Evolutionary conservation across 2,329 filamentous ascomycete species (phyloP).

Genomic region (Botryotinia globosa): DNA sequence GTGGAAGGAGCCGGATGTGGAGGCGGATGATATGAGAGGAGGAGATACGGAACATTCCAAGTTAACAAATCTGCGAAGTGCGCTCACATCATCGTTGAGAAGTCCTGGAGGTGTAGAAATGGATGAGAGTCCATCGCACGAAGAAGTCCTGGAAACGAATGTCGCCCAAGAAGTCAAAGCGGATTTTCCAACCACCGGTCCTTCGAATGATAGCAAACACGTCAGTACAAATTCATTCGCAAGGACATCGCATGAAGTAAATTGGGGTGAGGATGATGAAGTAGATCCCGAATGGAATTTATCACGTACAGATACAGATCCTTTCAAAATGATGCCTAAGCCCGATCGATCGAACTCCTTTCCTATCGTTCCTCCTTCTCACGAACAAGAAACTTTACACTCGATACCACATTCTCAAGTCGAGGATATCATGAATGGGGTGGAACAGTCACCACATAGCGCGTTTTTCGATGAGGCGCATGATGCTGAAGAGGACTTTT

Average conservation of each 20-base stretch:
- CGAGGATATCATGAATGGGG: conserved; percentile 51
- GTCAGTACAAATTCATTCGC: conserved; percentile 61
- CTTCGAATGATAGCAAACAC: conserved; percentile 49
- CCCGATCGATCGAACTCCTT: conserved; percentile 62
- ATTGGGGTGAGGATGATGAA: conserved; percentile 57
- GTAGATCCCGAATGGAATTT: conserved; percentile 52
- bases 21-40: background rate
- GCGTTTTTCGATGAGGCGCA: conserved; percentile 41
- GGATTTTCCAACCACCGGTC: conserved; percentile 30
- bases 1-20: background rate
- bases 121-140: conserved; percentile 31
- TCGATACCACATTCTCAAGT: conserved; percentile 51
- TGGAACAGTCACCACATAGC: conserved; percentile 43
- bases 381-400: conserved; percentile 34
- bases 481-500: conserved; percentile 47
- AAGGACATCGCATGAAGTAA: conserved; percentile 60
- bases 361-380: conserved; percentile 51
- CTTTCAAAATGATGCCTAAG: conserved; percentile 58
- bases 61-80: conserved; percentile 30
- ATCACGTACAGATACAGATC: conserved; percentile 52
- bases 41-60: conserved; percentile 28
- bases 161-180: conserved; percentile 24
- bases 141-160: conserved; percentile 18
- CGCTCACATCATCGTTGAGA: conserved; percentile 32
- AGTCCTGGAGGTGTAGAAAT: conserved; percentile 34